Percentiles rank a stretch among this genome's conserved stretches.
Conservation (phyloP, 2,329 filamentous ascomycete species). For the Biscogniauxia marginata region DNA sequence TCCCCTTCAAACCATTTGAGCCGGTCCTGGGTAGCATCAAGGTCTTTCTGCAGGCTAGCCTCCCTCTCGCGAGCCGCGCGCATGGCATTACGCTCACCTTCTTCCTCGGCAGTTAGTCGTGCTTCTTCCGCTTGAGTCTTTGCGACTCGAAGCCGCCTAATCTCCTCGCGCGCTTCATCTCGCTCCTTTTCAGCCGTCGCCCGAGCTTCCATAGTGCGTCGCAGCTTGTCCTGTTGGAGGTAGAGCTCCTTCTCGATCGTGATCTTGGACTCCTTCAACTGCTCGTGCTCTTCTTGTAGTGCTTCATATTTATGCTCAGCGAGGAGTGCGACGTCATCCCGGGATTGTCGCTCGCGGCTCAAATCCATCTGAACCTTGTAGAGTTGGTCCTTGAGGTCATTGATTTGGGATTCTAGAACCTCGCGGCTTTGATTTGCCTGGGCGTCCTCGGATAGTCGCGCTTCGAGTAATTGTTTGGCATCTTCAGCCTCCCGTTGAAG, state of each 20-base stretch:
- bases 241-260: conserved; percentile 98
- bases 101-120: conserved; percentile 76
- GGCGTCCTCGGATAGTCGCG: conserved; percentile 84
- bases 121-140: conserved; percentile 85
- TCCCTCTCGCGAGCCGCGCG: conserved; percentile 79
- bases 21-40: conserved; percentile 75
- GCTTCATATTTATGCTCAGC: conserved; percentile 83
- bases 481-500: conserved; percentile 87
- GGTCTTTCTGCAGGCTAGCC: conserved; percentile 71
- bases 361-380: conserved; percentile 85
- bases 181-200: conserved; percentile 80
- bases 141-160: conserved; percentile 77
- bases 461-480: conserved; percentile 80
- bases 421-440: conserved; percentile 79
- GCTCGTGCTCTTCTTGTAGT: conserved; percentile 80
- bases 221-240: conserved; percentile 86
- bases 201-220: conserved; percentile 80
- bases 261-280: conserved; percentile 90
- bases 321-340: conserved; percentile 89
- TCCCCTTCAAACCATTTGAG: conserved; percentile 79
- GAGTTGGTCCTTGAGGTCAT: conserved; percentile 81
- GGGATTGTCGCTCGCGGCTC: conserved; percentile 86
- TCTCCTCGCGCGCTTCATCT: conserved; percentile 83
- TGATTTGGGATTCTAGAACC: conserved; percentile 82
- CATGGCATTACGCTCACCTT: conserved; percentile 76